A percentile compares a stretch with the other conserved stretches of the same genome.
Evolutionary conservation across 805 yeast genomes (phyloP).

Genomic region (Sugiyamaella mastotermitis): DNA sequence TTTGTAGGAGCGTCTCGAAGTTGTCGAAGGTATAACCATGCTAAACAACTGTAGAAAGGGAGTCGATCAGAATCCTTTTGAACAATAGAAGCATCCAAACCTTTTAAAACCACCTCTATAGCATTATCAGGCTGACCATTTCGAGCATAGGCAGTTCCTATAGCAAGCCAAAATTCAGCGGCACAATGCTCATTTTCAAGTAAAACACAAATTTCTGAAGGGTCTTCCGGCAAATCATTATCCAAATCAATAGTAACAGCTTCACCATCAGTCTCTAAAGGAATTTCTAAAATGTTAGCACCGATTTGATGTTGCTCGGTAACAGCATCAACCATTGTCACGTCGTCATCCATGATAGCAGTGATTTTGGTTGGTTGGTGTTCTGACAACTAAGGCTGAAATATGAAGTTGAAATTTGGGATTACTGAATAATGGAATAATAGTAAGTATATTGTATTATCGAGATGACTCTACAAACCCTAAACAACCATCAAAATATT

Average conservation of each 20-base stretch:
- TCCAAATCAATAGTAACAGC: slow-evolving; percentile 78
- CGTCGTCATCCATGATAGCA: slow-evolving; percentile 6
- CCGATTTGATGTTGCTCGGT: too few species aligned
- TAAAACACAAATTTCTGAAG: slow-evolving; percentile 71
- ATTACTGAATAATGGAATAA: too few species aligned
- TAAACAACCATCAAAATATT: too few species aligned
- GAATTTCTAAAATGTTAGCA: slow-evolving; percentile 53
- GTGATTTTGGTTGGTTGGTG: neutral
- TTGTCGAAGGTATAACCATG: slow-evolving; percentile 55
- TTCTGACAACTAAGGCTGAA: neutral
- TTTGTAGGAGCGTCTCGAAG: slow-evolving; percentile 27
- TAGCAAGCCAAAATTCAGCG: slow-evolving; percentile 74
- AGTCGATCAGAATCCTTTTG: slow-evolving; percentile 36
- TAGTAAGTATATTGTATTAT: too few species aligned
- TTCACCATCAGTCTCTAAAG: slow-evolving; percentile 66
- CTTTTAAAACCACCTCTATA: slow-evolving; percentile 54
- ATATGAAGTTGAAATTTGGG: neutral
- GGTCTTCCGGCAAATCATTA: slow-evolving; percentile 84
- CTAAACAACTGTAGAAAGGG: slow-evolving; percentile 53
- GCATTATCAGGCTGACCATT: slow-evolving; percentile 57
- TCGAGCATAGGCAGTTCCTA: slow-evolving; percentile 74
- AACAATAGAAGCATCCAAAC: slow-evolving; percentile 35
- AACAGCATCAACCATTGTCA: too few species aligned
- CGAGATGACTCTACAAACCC: too few species aligned
- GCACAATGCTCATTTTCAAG: slow-evolving; percentile 76